Evolutionary conservation across 768 basidiomycete genomes (phyloP), one percentile per base, ranked within the genome.

Genomic region (Lactarius tabidus): DNA sequence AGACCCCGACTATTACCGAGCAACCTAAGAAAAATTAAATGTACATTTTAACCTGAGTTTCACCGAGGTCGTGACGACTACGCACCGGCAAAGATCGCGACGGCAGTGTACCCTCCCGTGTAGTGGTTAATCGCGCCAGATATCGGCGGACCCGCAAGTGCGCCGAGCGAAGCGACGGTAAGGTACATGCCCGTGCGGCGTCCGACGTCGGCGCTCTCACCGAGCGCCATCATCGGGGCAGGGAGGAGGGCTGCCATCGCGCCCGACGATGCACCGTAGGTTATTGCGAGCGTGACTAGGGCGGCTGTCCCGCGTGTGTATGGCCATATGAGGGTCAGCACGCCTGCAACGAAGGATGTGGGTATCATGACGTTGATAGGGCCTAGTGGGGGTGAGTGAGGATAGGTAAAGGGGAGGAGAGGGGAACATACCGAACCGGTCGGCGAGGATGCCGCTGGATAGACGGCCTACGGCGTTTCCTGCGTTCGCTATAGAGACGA

Each of bases 141-240:
- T 65, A 90, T 87, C 1, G 90, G 90, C 3, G 88, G 87, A 0
- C 90, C 90, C 0, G 79, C 80, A 3, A 91, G 77, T 0, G 86
- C 86, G 14, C 87, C 88, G n/a, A 90, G 48, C 0, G 89, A 80
- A 29, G 84, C 63, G 58, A 88, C 78, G 38, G 81, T 86, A 73
- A 87, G 77, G 64, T 82, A 83, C 79, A 89, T 84, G 6, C 90
- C 89, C 0, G 82, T 75, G 20, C 90, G 78, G 31, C 85, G 78
- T 6, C 90, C 90, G 0, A 89, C 80, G 62, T 91, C 88, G 10
- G 76, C 76, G 1, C 80, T 78, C 0, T 79, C 78, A 0, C 90
- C 89, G 73, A 91, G 79, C 14, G 81, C 77, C 69, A 88, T 82
- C 38, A 84, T 78, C 1, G 89, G 89, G 20, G 81, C 79, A 1